phyloP scores from a whole-genome alignment of 768 basidiomycete genomes.

The Lactarius sp. region DNA sequence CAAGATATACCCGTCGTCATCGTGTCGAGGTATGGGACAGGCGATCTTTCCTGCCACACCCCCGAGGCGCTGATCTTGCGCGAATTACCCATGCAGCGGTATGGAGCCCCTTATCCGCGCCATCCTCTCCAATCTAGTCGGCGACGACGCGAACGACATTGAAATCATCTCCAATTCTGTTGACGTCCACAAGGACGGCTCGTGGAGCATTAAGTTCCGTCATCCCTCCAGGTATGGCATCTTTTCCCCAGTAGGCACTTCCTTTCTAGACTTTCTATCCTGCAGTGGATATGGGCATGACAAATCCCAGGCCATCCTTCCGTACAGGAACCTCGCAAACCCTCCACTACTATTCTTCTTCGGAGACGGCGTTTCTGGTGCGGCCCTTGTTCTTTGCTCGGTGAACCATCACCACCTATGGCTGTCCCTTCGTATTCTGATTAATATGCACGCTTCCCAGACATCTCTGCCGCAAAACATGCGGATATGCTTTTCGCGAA shows the following conservation, averaged over 20 bases:
- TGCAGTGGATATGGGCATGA: conserved; percentile 87
- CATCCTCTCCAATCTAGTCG: conserved; percentile 78
- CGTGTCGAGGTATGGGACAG: conserved; percentile 68
- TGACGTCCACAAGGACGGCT: conserved; percentile 53
- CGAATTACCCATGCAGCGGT: conserved; percentile 46
- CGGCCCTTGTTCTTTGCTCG: conserved; percentile 26
- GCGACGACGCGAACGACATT: conserved; percentile 67
- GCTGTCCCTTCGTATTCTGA: background rate
- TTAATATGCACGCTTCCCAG: conserved; percentile 36
- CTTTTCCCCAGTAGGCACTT: background rate
- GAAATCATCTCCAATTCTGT: conserved; percentile 93
- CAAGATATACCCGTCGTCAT: conserved; percentile 86
- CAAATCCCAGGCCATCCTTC: conserved; percentile 91
- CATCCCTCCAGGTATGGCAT: conserved; percentile 72
- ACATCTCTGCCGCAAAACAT: conserved; percentile 87
- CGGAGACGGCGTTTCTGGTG: conserved; percentile 95
- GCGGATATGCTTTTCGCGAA: conserved; percentile 98
- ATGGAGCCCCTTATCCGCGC: conserved; percentile 94
- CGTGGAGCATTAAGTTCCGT: conserved; percentile 81
- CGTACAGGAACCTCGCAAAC: conserved; percentile 65
- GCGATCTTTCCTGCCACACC: background rate
- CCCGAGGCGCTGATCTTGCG: background rate
- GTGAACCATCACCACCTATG: background rate
- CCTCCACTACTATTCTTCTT: conserved; percentile 92
- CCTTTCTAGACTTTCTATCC: conserved; percentile 2